phyloP scores from a whole-genome alignment of 2,329 filamentous ascomycete genomes.

The Diaporthe citrichinensis region DNA sequence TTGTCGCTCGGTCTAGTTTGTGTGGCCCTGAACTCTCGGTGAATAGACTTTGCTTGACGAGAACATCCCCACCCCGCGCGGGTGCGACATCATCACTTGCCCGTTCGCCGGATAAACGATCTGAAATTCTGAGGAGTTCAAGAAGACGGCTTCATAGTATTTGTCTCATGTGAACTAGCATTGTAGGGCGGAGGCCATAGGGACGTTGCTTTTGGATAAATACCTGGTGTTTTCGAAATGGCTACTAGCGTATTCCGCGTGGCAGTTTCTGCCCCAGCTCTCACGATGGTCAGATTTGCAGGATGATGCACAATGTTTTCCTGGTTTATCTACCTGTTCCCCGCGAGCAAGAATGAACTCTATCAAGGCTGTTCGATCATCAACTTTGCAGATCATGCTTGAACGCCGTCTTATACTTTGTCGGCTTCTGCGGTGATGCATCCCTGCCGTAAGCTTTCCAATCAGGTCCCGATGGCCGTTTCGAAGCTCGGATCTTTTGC shows the following conservation, averaged over 20 bases:
- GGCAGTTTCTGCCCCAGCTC: neutral
- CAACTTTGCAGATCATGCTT: neutral
- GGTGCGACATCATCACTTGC: neutral
- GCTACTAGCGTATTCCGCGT: neutral
- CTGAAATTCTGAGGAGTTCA: neutral
- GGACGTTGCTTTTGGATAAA: neutral
- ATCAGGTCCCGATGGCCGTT: neutral
- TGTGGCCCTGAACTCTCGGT: conserved; percentile 1
- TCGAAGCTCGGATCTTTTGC: neutral
- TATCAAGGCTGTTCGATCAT: neutral
- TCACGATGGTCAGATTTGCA: neutral
- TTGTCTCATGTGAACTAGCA: neutral
- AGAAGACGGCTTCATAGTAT: neutral
- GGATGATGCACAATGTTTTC: neutral
- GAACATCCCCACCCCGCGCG: conserved; percentile 1
- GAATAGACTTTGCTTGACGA: conserved; percentile 15
- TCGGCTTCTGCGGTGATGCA: neutral
- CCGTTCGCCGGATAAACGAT: neutral
- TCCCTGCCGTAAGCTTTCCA: neutral
- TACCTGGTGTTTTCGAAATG: neutral
- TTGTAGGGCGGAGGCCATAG: neutral
- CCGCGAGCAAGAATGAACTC: neutral
- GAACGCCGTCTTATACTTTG: conserved; percentile 10
- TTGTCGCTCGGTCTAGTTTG: neutral
- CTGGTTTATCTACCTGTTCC: neutral